Evolutionary conservation across 768 basidiomycete genomes (phyloP), one percentile per base, ranked within the genome.

Genomic region (Termitomyces sp.): DNA sequence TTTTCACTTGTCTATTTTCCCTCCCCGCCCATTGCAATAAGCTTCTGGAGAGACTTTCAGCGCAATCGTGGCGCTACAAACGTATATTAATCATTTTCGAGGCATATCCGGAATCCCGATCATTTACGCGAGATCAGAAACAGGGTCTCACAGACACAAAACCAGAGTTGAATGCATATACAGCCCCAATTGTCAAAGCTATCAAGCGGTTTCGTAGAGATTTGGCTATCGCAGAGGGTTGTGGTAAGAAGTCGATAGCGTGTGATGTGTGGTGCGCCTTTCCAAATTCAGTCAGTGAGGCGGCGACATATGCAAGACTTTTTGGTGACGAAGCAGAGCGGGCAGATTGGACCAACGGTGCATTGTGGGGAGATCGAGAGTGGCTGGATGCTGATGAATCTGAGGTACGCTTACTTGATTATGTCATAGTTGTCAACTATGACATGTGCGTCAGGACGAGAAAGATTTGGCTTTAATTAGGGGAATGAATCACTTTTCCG

Each of bases 401-500:
- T 34, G 84, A 88, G 69, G 85, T 82, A 47, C 16, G 60, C 51
- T 51, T 34, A 36, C 20, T 29, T 31, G 6, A 20, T 41, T 50
- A 26, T 16, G 37, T 46, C 18, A 27, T 8, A 2, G 5, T 14
- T 55, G 31, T 18, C 16, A 32, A 58, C 6, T 46, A n/a, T 55
- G 13, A 32, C 53, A 39, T 37, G 46, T 16, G 27, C 36, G 13
- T 52, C 65, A 90, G 88, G 82, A 84, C 36, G 89, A 91, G 60
- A 72, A 73, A 27, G 77, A 31, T 24, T 31, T 54, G 29, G 53
- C 53, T 44, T 44, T 22, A 34, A 10, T 54, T 6, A 71, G 75
- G 5, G 85, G 87, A 16, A 84, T 92, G 82, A 92, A 92, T 57
- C 70, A 74, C 6, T 88, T 90, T 65, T 83, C 84, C 1, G 84